Evolutionary conservation across 2,329 filamentous ascomycete genomes (phyloP), one percentile per base, ranked within the genome.

Genomic region (Moelleriella libera): DNA sequence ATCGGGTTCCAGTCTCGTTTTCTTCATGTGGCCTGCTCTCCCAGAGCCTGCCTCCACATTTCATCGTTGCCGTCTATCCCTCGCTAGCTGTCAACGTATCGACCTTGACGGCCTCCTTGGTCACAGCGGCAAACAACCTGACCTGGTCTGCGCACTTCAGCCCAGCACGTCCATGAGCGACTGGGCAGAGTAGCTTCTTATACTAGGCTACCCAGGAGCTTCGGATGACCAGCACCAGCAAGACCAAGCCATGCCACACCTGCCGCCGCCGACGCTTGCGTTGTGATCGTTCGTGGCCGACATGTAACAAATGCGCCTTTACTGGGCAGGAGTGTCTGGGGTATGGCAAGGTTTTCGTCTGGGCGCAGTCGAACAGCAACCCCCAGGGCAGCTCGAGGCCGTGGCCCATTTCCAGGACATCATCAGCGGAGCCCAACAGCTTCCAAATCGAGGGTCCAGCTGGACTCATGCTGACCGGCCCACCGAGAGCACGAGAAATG

Each of bases 271-370:
- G 71, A 57, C 72, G 78, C 53, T 70, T 77, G 59, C 75, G 76
- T 56, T 82, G 78, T 60, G 78, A 82, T 61, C 69, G 73, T 50
- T 80, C 77, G 34, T 63, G 72, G 45, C 78, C 78, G 30, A 67
- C 63, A 49, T 82, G 78, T 60, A 69, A 74, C 55, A 82, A 81
- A 64, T 82, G 78, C 59, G 61, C 65, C 47, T 67, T 65, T 54
- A 66, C 70, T 41, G 75, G 75, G 30, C 67, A 75, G 58, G 68
- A 75, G 54, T 82, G 78, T 63, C 71, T 78, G 51, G 78, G 78
- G 40, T 82, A 82, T 60, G 76, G 74, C 50, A 73, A 72, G 56
- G 61, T 80, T 44, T 74, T 80, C 53, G 69, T 77, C 49, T 82
- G 78, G 77, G 74, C 76, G 47, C 65, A 71, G 49, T 69, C 69